Evolutionary conservation across 2,329 filamentous ascomycete species (phyloP), one percentile per base, ranked within the genome.

Genomic region (Botrytis pseudocinerea): DNA sequence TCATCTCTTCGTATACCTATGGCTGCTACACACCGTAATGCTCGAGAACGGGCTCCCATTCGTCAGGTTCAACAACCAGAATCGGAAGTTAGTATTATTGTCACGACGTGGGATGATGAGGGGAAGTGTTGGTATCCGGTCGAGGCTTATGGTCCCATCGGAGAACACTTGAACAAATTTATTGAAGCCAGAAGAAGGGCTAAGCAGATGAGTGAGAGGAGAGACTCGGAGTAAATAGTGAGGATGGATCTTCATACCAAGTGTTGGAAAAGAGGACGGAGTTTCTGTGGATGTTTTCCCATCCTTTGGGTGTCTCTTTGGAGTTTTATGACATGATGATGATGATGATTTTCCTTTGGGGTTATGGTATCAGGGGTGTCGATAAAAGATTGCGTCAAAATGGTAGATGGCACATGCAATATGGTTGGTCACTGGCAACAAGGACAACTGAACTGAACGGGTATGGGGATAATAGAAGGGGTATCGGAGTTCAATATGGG

Each of bases 61-160:
- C 70, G 70, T 28, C 61, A 72, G 32, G 57, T 69, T n/a, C 63
- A 72, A 61, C 70, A 59, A 42, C 70, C n/a, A 60, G 70, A 72
- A 59, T 48, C 70, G 48, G 71, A 73, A 70, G 71, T 73, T n/a
- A 73, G 71, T 66, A 73, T 73, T 35, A 73, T 73, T 73, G 71
- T 73, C 38, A 73, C 71, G 44, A 73, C 65, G 35, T 73, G 71
- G 71, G 71, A 73, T 63, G 71, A 73, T 64, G 71, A 73, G 35
- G 64, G 65, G 22, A 73, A 73, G 38, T 73, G 71, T 44, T 73
- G 71, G 71, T 73, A 73, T 70, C 71, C 71, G 20, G 71, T 73
- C 12, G 71, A 73, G 57, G 71, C 71, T 18, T 73, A 69, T 20
- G 71, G 71, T 38, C 71, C 71, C n/a, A 70, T 73, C 28, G 71